phyloP scores from a whole-genome alignment of 139 green algal genomes.

The Chlamydomonas sphaeroides region DNA sequence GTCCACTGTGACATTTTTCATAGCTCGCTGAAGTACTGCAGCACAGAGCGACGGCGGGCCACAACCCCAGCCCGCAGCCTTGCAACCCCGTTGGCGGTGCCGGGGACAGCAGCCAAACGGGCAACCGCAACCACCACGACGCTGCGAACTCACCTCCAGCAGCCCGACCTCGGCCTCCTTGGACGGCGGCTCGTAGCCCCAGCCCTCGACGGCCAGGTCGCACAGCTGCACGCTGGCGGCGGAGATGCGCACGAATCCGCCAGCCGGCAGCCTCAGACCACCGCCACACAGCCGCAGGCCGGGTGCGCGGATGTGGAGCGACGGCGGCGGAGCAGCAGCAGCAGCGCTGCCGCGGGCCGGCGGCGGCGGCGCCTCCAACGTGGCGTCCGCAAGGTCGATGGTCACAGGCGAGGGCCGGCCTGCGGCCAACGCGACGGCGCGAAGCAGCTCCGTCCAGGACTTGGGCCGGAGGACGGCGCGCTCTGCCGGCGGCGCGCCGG shows the following conservation, averaged over 20 bases:
- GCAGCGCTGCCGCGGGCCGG: too few relatives aligned
- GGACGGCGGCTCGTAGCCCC: background rate
- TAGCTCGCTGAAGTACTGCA: background rate
- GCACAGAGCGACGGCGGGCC: too few relatives aligned
- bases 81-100: too few relatives aligned
- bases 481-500: too few relatives aligned
- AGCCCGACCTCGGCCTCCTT: background rate
- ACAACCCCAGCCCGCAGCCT: background rate
- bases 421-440: too few relatives aligned
- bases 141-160: too few relatives aligned
- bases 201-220: background rate
- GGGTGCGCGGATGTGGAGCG: background rate
- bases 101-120: too few relatives aligned
- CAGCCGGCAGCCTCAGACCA: background rate
- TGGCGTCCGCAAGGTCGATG: conserved; percentile 1
- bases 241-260: background rate
- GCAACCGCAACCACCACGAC: too few relatives aligned
- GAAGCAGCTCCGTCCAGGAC: too few relatives aligned
- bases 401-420: background rate
- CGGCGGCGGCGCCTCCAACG: background rate
- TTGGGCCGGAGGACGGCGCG: too few relatives aligned
- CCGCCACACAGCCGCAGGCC: conserved; percentile 9
- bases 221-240: background rate
- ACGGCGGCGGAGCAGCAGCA: background rate
- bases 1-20: too few relatives aligned